Base-by-base conservation (phyloP, 2,329 filamentous ascomycete genomes). In the Microdochium paspali region DNA sequence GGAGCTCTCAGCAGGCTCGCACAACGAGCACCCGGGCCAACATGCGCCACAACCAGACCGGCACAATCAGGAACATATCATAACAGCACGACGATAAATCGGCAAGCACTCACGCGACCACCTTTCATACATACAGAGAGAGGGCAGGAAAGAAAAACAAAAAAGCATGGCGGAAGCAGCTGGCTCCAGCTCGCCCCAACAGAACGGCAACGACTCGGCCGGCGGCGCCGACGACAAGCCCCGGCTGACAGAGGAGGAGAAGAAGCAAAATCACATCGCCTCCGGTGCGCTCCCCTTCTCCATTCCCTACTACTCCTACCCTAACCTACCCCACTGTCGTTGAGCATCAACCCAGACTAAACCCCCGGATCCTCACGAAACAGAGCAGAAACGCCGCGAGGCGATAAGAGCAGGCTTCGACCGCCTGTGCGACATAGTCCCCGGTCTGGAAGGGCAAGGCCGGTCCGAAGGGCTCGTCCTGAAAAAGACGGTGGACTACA, bases 391-490 rank as follows among this genome's bases (percentile, higher is more conserved):
- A 65, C 79, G 82, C 30, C 79, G 82, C 42, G 77, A 82, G 49
- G 86, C 85, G 13, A 95, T 95, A 54, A 78, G 90, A 44, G 82
- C 87, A 49, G 87, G 86, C 48, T 95, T 94, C 62, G 88, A 95
- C 63, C 78, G 82, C 28, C 76, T 95, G 24, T 87, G 87, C 15
- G 79, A 83, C 46, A 74, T 94, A 26, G 87, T 95, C 1, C 90
- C 90, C 0, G 88, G 87, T 0, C 74, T 94, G 46, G 79, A 87
- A 57, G 90, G 90, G 1, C 85, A 90, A 59, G 90, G 86, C 1
- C 81, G 89, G 43, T 93, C 87, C 53, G 90, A 95, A 64, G 87
- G 87, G 24, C 73, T 89, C 18, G 88, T 95, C n/a, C 72, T 95
- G 21, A 80, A 82, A 52, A 77, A 77, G 53, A 85, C 84, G 0